Evolutionary conservation across 2,329 filamentous ascomycete species (phyloP).

Genomic region (Conoideocrella luteorostrata): DNA sequence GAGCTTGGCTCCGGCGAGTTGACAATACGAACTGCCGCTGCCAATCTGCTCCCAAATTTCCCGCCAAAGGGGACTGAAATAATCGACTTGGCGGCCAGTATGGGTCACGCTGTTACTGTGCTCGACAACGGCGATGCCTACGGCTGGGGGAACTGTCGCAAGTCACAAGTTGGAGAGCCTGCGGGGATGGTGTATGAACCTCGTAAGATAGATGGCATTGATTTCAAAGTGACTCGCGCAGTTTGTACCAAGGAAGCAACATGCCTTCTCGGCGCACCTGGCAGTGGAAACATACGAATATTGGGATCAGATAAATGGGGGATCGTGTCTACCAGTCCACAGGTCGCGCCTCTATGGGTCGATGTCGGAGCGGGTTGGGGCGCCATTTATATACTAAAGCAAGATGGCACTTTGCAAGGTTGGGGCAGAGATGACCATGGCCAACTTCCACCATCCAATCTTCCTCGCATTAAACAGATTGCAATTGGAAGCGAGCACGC

Average conservation of each 20-base stretch:
- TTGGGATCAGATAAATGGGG: slow-evolving; percentile 72
- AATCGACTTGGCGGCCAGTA: slow-evolving; percentile 61
- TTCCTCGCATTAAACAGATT: slow-evolving; percentile 57
- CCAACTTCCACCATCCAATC: slow-evolving; percentile 59
- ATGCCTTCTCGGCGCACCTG: slow-evolving; percentile 54
- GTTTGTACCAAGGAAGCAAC: slow-evolving; percentile 85
- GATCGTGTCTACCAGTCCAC: slow-evolving; percentile 52
- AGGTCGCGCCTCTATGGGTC: slow-evolving; percentile 50
- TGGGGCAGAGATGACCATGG: slow-evolving; percentile 87
- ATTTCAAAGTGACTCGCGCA: slow-evolving; percentile 59
- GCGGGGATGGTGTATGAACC: slow-evolving; percentile 51
- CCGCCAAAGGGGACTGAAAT: slow-evolving; percentile 55
- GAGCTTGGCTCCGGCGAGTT: slow-evolving; percentile 61
- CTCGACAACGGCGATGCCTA: slow-evolving; percentile 70
- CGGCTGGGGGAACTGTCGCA: slow-evolving; percentile 83
- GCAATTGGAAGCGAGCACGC: slow-evolving; percentile 86
- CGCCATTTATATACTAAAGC: slow-evolving; percentile 63
- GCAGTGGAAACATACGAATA: slow-evolving; percentile 54
- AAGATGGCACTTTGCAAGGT: slow-evolving; percentile 53
- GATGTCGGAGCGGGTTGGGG: slow-evolving; percentile 78
- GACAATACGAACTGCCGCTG: slow-evolving; percentile 40
- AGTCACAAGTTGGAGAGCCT: slow-evolving; percentile 70
- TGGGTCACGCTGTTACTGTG: slow-evolving; percentile 71
- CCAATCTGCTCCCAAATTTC: slow-evolving; percentile 52
- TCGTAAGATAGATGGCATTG: slow-evolving; percentile 48